A percentile compares a stretch with the other conserved stretches of the same genome.
Evolutionary conservation across 2,329 filamentous ascomycete species (phyloP).

Genomic region (Fusarium continuum): DNA sequence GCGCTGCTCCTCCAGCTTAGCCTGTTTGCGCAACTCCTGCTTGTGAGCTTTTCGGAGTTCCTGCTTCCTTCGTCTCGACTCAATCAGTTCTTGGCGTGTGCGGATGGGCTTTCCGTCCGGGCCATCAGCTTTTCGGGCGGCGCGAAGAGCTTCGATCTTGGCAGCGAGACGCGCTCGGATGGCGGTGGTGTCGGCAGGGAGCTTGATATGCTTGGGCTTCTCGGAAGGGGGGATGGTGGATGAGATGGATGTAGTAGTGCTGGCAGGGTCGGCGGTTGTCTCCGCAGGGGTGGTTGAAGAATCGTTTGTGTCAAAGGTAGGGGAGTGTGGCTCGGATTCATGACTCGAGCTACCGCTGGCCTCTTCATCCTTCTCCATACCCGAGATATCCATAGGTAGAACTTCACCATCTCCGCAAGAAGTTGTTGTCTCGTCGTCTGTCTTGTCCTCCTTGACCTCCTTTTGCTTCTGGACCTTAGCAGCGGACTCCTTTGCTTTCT

Average conservation of each 20-base stretch:
- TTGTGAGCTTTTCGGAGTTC: conserved; percentile 87
- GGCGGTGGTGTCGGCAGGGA: conserved; percentile 76
- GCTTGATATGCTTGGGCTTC: conserved; percentile 71
- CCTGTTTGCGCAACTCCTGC: conserved; percentile 80
- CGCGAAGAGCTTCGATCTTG: conserved; percentile 84
- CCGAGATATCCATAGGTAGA: conserved; percentile 42
- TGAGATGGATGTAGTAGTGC: conserved; percentile 73
- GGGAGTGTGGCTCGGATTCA: conserved; percentile 60
- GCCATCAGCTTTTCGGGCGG: conserved; percentile 86
- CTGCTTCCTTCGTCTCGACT: conserved; percentile 86
- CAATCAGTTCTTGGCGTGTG: conserved; percentile 91
- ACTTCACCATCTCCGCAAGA: conserved; percentile 24
- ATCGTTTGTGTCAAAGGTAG: conserved; percentile 66
- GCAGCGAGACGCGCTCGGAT: conserved; percentile 82
- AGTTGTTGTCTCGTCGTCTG: conserved; percentile 21
- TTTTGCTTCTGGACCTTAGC: conserved; percentile 30
- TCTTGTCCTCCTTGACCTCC: conserved; percentile 25
- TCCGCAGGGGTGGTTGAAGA: conserved; percentile 52
- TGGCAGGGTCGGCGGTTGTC: conserved; percentile 57
- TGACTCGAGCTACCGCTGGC: conserved; percentile 58
- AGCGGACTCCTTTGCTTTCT: conserved; percentile 38
- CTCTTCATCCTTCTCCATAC: conserved; percentile 54
- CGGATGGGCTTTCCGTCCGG: conserved; percentile 79
- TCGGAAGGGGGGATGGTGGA: conserved; percentile 69
- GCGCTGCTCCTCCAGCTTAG: conserved; percentile 80